A percentile compares a stretch with the other conserved stretches of the same genome.
Evolutionary conservation across 257 asterid genomes (phyloP).

Genomic region (Rauvolfia tetraphylla): DNA sequence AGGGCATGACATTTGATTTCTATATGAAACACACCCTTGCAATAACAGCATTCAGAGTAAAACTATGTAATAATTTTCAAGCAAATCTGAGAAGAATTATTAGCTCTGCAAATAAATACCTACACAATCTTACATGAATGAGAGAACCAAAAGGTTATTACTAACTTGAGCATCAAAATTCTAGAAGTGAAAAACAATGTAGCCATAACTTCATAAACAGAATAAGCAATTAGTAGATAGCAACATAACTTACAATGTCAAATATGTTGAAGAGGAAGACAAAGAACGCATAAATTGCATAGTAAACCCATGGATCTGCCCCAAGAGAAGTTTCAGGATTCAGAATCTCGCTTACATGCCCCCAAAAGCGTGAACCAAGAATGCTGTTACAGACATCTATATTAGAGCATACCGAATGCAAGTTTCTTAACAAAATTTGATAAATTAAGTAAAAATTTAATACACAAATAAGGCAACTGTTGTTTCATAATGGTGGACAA

Average conservation of each 20-base stretch:
- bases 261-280: slow-evolving; percentile 90
- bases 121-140: too few species aligned
- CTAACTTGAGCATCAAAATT: neutral
- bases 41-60: neutral
- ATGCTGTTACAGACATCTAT: slow-evolving; percentile 46
- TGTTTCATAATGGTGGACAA: neutral
- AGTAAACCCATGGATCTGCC: slow-evolving; percentile 94
- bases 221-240: neutral
- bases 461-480: neutral
- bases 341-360: slow-evolving; percentile 55
- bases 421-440: neutral
- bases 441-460: neutral
- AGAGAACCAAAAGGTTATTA: neutral
- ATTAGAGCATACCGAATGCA: slow-evolving; percentile 25
- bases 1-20: neutral
- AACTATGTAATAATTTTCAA: neutral
- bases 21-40: neutral
- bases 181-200: neutral
- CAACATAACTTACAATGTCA: slow-evolving; percentile 78
- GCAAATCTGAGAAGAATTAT: neutral
- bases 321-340: slow-evolving; percentile 76
- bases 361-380: slow-evolving; percentile 81
- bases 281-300: slow-evolving; percentile 74
- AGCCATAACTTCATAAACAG: slow-evolving; percentile 1
- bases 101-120: neutral